phyloP scores from a whole-genome alignment of 2,329 filamentous ascomycete species.

The Boeremia lycopersici region DNA sequence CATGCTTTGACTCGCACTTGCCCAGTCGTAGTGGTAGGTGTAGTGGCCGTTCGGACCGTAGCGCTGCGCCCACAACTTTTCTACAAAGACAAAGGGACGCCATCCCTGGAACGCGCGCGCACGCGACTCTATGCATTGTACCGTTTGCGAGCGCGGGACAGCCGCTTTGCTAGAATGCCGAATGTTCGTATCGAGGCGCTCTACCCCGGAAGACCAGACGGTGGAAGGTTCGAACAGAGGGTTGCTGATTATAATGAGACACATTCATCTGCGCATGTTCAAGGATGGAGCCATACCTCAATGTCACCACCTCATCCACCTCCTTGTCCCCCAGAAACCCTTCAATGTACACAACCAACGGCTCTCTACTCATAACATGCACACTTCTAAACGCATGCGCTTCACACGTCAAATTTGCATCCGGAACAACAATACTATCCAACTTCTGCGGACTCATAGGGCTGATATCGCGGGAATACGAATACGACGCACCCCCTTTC shows the following conservation, averaged over 20 bases:
- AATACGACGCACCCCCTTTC: conserved; percentile 5
- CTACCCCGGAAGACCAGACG: conserved; percentile 57
- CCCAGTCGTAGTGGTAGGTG: conserved; percentile 63
- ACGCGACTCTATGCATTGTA: conserved; percentile 65
- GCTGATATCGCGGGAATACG: conserved; percentile 15
- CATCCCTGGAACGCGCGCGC: conserved; percentile 66
- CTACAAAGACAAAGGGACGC: conserved; percentile 63
- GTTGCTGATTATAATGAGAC: conserved; percentile 37
- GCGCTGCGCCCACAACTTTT: conserved; percentile 65
- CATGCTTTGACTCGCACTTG: conserved; percentile 42
- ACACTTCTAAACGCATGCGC: conserved; percentile 47
- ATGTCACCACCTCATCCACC: conserved; percentile 56
- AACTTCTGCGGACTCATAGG: conserved; percentile 31
- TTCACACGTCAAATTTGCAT: conserved; percentile 46
- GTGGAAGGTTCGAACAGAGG: conserved; percentile 61
- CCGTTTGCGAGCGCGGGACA: conserved; percentile 49
- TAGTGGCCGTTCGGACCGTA: conserved; percentile 66
- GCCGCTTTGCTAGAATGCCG: conserved; percentile 60
- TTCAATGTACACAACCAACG: conserved; percentile 65
- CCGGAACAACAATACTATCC: conserved; percentile 50
- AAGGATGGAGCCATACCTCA: conserved; percentile 53
- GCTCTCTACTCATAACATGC: conserved; percentile 59
- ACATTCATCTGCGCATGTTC: background rate
- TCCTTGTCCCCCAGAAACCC: conserved; percentile 59
- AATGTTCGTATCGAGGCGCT: conserved; percentile 55